Base-by-base conservation (phyloP, 2,329 filamentous ascomycete genomes). In the Penicillium frequentans region DNA sequence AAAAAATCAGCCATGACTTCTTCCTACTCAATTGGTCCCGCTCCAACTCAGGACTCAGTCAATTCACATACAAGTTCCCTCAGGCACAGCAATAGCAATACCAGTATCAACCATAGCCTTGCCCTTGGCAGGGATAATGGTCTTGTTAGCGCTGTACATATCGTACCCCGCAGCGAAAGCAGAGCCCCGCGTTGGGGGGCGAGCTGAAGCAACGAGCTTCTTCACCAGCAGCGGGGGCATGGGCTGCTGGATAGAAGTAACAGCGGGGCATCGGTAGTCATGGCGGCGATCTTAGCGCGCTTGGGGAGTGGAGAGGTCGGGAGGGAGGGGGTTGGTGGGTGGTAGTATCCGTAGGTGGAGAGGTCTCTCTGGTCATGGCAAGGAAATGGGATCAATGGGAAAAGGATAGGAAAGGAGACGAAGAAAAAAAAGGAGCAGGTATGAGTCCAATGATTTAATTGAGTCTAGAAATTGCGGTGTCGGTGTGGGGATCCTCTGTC, bases 161-260 rank as follows among this genome's bases (percentile, higher is more conserved):
- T 99, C 95, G 78, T 98, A 98, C 35, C 95, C 95, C 1, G 95
- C 95, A 1, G 95, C 91, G 70, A 90, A 93, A 52, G 87, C 89
- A 64, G 90, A 96, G 64, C 95, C 95, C 54, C 93, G 87, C 0
- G 91, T 98, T 10, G 95, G 95, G 24, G 93, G 82, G 47, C 84
- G 85, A n/a, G 89, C 95, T 61, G 88, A 86, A 37, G 86, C 81
- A 9, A 89, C 89, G 57, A 98, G 87, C 76, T 96, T 92, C 83
- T 97, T 93, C 77, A 99, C 87, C 60, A 91, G 85, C 51, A 96
- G 83, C 3, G 88, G 79, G n/a, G 87, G 86, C 33, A 73, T 64
- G 3, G 75, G 70, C 65, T 77, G 70, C 62, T 75, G 61, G 70
- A 74, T 67, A n/a, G 72, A 69, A 52, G 75, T 72, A 29, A 73